Evolutionary conservation across 2,329 filamentous ascomycete species (phyloP).

Genomic region (Incumbomyces delicatus): DNA sequence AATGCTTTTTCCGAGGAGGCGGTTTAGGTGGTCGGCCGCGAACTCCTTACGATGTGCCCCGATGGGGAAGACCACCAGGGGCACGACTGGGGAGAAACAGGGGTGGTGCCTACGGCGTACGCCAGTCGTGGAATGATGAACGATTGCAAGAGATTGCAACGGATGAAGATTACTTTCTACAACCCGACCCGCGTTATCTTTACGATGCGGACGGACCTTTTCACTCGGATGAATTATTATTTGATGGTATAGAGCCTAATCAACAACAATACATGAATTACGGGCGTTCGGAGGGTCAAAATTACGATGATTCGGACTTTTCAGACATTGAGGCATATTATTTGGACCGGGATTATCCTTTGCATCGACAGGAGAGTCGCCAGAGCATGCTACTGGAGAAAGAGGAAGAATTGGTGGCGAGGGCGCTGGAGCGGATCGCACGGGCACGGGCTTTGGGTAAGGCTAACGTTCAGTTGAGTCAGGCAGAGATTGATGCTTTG

Average conservation of each 20-base stretch:
- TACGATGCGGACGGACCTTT: constrained; percentile 40
- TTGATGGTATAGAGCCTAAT: constrained; percentile 51
- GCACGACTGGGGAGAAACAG: constrained; percentile 55
- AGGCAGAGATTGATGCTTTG: constrained; percentile 70
- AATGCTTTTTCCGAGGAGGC: constrained; percentile 99
- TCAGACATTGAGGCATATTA: constrained; percentile 41
- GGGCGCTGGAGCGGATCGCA: constrained; percentile 69
- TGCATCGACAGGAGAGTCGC: constrained; percentile 21
- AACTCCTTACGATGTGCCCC: constrained; percentile 86
- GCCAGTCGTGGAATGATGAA: constrained; percentile 40
- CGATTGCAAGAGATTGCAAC: constrained; percentile 33
- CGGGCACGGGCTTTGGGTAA: constrained; percentile 67
- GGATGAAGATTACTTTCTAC: constrained; percentile 46
- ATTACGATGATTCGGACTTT: constrained; percentile 36
- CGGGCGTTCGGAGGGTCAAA: constrained; percentile 40
- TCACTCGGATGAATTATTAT: constrained; percentile 51
- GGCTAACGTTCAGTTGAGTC: constrained; percentile 67
- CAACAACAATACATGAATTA: constrained; percentile 31
- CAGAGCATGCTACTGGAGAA: constrained; percentile 46
- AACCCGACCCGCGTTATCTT: constrained; percentile 41
- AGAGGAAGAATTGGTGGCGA: constrained; percentile 67
- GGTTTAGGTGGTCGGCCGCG: constrained; percentile 99
- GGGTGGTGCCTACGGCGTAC: constrained; percentile 35
- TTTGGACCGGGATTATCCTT: constrained; percentile 12
- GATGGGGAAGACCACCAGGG: constrained; percentile 98